phyloP scores from a whole-genome alignment of 2,329 filamentous ascomycete species.

The Sporothrix humicola region DNA sequence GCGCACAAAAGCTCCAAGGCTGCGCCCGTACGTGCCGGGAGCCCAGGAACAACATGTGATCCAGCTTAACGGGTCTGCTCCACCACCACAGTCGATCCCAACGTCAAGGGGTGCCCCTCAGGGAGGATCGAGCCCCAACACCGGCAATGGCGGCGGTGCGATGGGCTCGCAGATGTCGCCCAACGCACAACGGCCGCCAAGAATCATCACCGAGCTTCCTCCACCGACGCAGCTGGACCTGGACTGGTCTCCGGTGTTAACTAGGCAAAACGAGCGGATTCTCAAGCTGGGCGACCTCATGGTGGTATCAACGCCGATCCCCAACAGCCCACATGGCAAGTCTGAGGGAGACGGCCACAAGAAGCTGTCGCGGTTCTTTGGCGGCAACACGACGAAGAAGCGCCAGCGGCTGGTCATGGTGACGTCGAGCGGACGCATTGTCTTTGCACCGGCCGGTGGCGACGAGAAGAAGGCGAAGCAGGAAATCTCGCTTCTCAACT shows the following conservation, averaged over 20 bases:
- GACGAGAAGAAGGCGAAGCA: conserved; percentile 96
- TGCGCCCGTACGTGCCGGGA: conserved; percentile 83
- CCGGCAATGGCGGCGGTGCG: neutral
- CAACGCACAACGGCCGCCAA: conserved; percentile 64
- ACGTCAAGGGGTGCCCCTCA: conserved; percentile 43
- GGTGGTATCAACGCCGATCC: conserved; percentile 78
- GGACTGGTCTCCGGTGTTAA: conserved; percentile 96
- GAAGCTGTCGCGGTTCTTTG: conserved; percentile 93
- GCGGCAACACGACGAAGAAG: conserved; percentile 89
- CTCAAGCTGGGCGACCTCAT: conserved; percentile 90
- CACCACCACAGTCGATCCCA: conserved; percentile 42
- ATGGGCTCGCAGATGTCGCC: conserved; percentile 41
- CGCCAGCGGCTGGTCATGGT: conserved; percentile 92
- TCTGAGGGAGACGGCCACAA: conserved; percentile 73
- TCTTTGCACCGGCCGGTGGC: conserved; percentile 87
- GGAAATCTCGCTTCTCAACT: conserved; percentile 80
- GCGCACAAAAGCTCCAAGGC: conserved; percentile 84
- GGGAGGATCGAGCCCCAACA: conserved; percentile 8
- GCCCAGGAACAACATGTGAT: conserved; percentile 75
- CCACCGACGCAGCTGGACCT: conserved; percentile 97
- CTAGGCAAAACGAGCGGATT: conserved; percentile 88
- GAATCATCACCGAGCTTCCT: conserved; percentile 91
- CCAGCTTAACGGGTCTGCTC: conserved; percentile 66
- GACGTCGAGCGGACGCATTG: conserved; percentile 86
- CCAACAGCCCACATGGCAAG: conserved; percentile 74